Evolutionary conservation across 2,329 filamentous ascomycete genomes (phyloP), one percentile per base, ranked within the genome.

Genomic region (Botrytis fabae): DNA sequence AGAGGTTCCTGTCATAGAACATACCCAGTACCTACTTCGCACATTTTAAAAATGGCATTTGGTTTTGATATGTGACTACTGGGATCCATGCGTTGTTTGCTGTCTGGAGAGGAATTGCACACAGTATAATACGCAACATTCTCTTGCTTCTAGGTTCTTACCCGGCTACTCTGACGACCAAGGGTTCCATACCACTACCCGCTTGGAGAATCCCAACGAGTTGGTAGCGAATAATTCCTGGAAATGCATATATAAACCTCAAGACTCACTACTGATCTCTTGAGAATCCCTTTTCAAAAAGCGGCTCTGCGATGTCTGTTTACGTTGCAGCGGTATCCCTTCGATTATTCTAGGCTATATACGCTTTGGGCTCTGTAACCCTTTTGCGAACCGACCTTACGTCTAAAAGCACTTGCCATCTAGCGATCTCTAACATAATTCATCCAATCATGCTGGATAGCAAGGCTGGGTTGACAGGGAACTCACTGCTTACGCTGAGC

Each of bases 221-320:
- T 40, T 64, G 68, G 68, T 61, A 70, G 68, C 68, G 68, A 70
- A 32, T n/a, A 8, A n/a, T 61, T 70, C 25, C 46, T 22, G 20
- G 44, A 18, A 42, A 70, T 46, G 40, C 10, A 70, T 70, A 69
- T 40, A 44, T 60, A 32, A 60, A 38, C 51, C 38, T 60, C 51
- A 42, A 62, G 60, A 62, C 14, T 42, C 59, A 62, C 60, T 40
- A 38, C 57, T 62, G 22, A 42, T 62, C 60, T 62, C 35, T n/a
- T 10, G 22, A n/a, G n/a, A 25, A 40, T n/a, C 14, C 57, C n/a
- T 44, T 60, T 28, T 0, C 3, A 7, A 64, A 63, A 64, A 64
- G 61, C n/a, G 40, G 61, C 35, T 18, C 44, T 38, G 22, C 16
- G 7, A 9, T 40, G 20, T 69, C 38, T 54, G 25, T 51, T n/a